These are phyloP conservation scores for Aureobasidium vineae DNA, from an alignment of 2,329 filamentous ascomycete genomes.

Conservation along the genomic window DNA sequence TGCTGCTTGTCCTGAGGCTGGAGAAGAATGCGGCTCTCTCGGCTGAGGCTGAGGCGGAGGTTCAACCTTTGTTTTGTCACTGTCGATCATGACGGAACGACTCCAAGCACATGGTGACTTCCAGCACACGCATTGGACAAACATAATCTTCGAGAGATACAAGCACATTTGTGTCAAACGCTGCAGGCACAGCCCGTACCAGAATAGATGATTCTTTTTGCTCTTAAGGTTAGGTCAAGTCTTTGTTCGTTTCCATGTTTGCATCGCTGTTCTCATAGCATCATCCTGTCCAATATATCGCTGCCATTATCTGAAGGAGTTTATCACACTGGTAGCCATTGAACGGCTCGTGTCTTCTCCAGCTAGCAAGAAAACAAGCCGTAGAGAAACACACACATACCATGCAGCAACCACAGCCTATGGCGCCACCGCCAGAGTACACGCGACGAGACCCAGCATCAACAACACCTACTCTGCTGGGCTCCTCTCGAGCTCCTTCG, in stretches of 20 bases:
- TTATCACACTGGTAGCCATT: neutral
- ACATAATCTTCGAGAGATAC: neutral
- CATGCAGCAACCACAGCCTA: constrained; percentile 7
- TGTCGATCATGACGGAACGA: constrained; percentile 19
- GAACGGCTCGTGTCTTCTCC: neutral
- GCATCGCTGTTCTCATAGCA: neutral
- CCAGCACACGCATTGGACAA: constrained; percentile 16
- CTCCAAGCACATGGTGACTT: constrained; percentile 7
- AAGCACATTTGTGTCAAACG: neutral
- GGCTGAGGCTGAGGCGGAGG: neutral
- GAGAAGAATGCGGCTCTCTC: neutral
- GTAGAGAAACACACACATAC: neutral
- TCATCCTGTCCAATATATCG: neutral
- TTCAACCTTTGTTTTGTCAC: neutral
- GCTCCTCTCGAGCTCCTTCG: neutral
- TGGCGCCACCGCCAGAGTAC: constrained; percentile 12
- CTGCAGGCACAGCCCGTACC: neutral
- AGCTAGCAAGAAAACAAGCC: neutral
- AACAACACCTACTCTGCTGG: neutral
- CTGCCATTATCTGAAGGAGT: neutral
- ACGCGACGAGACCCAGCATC: constrained; percentile 3
- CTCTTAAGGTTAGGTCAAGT: neutral
- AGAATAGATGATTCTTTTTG: neutral
- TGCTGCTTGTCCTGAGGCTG: neutral
- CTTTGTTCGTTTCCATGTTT: neutral